A percentile compares a stretch with the other conserved stretches of the same genome.
Evolutionary conservation across 352 stramenopile genomes (phyloP).

Genomic region (Aphanomyces invadans): DNA sequence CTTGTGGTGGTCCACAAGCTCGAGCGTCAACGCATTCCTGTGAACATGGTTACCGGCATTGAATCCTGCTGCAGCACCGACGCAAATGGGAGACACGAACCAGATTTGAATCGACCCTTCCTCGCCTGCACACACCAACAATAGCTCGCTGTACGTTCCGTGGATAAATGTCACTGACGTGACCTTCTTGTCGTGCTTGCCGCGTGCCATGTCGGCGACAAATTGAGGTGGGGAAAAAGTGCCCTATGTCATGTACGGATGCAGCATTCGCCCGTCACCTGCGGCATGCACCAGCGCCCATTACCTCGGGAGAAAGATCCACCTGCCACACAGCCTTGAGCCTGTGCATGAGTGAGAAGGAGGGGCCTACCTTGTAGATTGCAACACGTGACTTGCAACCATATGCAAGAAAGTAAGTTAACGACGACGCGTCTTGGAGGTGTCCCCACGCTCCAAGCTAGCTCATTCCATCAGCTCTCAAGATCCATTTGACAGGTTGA

Average conservation of each 20-base stretch:
- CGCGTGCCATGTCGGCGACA: slow-evolving; percentile 41
- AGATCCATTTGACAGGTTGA: neutral
- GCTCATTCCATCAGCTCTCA: neutral
- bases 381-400: slow-evolving; percentile 54
- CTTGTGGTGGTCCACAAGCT: slow-evolving; percentile 51
- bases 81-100: too few species aligned
- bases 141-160: slow-evolving; percentile 28
- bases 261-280: too few species aligned
- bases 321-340: neutral
- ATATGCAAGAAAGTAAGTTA: slow-evolving; percentile 46
- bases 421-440: slow-evolving; percentile 25
- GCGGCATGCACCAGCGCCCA: too few species aligned
- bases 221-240: slow-evolving; percentile 28
- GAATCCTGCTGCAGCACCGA: too few species aligned
- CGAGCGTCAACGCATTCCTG: slow-evolving; percentile 44
- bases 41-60: neutral
- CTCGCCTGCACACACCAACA: slow-evolving; percentile 50
- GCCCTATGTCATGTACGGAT: slow-evolving; percentile 4
- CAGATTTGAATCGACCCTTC: slow-evolving; percentile 69
- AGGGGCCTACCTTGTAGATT: slow-evolving; percentile 46
- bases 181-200: slow-evolving; percentile 52
- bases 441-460: slow-evolving; percentile 64
- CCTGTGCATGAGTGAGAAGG: neutral
- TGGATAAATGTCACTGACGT: slow-evolving; percentile 49
- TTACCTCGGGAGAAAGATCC: slow-evolving; percentile 21